Evolutionary conservation across 2,329 filamentous ascomycete genomes (phyloP), one percentile per base, ranked within the genome.

Genomic region (Sclerotinia subarctica): DNA sequence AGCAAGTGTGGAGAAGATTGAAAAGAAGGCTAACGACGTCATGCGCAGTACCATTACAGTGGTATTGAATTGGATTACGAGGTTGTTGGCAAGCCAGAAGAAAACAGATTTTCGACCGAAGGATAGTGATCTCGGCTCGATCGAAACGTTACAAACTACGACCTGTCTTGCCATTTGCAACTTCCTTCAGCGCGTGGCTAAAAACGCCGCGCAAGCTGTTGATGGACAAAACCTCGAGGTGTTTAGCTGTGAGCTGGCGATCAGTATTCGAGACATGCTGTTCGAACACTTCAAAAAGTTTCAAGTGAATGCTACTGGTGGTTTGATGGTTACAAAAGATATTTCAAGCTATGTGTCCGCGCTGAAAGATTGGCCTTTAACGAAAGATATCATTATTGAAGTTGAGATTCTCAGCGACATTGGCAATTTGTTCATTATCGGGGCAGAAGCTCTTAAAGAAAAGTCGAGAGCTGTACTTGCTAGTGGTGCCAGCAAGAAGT

Each of bases 281-380:
- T 88, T 99, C 71, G 92, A 95, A 70, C 95, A 99, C 80, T 92
- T 98, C 80, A 95, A 96, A 76, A 93, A 92, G 76, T 99, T 96
- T 81, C 88, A 90, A 70, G 93, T 99, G 72, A 97, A 93, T 73
- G 92, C 94, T 52, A 94, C 94, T 0, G 95, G 95, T 70, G 95
- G 93, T 2, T 86, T 99, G 58, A 95, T 97, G 86, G 92, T 98
- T 35, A 94, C 91, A 47, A 96, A 98, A 81, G 95, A 99, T 77
- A 94, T 98, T 78, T 92, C 93, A 47, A 93, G 93, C 77, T 99
- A 99, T 78, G 91, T 92, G 11, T 90, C 94, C 70, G 87, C 96
- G 15, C 84, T 99, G 72, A 88, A 92, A 70, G 88, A 88, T 46
- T 98, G 93, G 93, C 86, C 90, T 38, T 82, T 94, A 52, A 84